These are phyloP conservation scores for Pyrenophora graminea DNA, from an alignment of 2,329 filamentous ascomycete species.

Conservation along the genomic window DNA sequence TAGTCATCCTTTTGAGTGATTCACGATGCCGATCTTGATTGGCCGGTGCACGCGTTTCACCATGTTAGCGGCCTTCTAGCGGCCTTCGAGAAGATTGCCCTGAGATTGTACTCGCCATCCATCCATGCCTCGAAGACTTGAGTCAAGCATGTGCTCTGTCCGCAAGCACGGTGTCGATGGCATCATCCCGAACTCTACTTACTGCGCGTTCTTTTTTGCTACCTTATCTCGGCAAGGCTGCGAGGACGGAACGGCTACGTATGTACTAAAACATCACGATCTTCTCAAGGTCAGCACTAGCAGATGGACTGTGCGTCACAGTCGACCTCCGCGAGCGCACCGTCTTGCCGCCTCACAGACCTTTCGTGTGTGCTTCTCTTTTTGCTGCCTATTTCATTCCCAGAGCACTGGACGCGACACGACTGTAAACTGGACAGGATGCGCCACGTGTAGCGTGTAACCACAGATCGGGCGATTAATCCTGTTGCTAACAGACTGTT, in stretches of 20 bases:
- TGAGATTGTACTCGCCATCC: slow-evolving; percentile 28
- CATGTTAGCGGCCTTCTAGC: slow-evolving; percentile 36
- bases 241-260: slow-evolving; percentile 7
- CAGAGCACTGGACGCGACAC: slow-evolving; percentile 21
- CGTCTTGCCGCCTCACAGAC: slow-evolving; percentile 18
- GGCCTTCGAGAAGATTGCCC: slow-evolving; percentile 31
- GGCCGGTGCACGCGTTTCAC: slow-evolving; percentile 32
- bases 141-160: slow-evolving; percentile 18
- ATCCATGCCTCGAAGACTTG: slow-evolving; percentile 26
- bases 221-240: slow-evolving; percentile 12
- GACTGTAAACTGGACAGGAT: slow-evolving; percentile 16
- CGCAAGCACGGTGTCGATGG: slow-evolving; percentile 17
- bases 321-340: slow-evolving; percentile 8
- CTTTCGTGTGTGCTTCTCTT: slow-evolving; percentile 4
- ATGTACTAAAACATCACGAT: slow-evolving; percentile 8
- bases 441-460: slow-evolving; percentile 24
- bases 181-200: slow-evolving; percentile 20
- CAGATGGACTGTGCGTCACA: slow-evolving; percentile 9
- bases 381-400: slow-evolving; percentile 21
- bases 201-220: slow-evolving; percentile 4
- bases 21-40: slow-evolving; percentile 15
- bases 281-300: background rate
- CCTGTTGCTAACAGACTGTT: slow-evolving; percentile 10
- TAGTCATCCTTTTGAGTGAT: slow-evolving; percentile 13
- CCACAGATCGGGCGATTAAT: slow-evolving; percentile 14